Evolutionary conservation across 2,329 filamentous ascomycete genomes (phyloP).

Genomic region (Phialocephala subalpina): DNA sequence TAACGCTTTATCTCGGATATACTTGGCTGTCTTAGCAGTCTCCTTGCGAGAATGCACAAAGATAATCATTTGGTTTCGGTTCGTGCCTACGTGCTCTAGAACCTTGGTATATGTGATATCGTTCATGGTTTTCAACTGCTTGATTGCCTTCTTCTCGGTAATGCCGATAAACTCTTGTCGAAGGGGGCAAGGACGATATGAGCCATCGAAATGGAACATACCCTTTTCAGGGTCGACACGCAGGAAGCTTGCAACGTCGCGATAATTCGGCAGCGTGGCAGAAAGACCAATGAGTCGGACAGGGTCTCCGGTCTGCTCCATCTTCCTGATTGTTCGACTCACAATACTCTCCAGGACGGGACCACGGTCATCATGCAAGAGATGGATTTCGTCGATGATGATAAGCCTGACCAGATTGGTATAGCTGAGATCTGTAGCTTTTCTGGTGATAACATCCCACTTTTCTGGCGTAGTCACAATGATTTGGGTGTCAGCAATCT

Average conservation of each 20-base stretch:
- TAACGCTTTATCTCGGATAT: slow-evolving; percentile 95
- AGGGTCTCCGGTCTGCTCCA: slow-evolving; percentile 92
- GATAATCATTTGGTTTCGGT: slow-evolving; percentile 97
- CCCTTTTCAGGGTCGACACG: slow-evolving; percentile 86
- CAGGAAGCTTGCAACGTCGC: slow-evolving; percentile 94
- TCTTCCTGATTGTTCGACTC: slow-evolving; percentile 89
- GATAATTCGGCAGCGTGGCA: slow-evolving; percentile 95
- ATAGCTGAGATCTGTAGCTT: slow-evolving; percentile 95
- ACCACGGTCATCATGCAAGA: slow-evolving; percentile 96
- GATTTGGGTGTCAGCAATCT: slow-evolving; percentile 96
- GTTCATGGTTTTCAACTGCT: slow-evolving; percentile 99
- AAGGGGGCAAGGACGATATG: slow-evolving; percentile 90
- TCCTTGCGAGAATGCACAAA: slow-evolving; percentile 99
- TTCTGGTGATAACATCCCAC: slow-evolving; percentile 98
- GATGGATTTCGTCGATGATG: slow-evolving; percentile 97
- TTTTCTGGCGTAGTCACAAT: slow-evolving; percentile 99
- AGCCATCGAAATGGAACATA: slow-evolving; percentile 95
- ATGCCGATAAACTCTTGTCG: slow-evolving; percentile 98
- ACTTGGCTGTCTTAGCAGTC: slow-evolving; percentile 95
- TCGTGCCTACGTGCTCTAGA: slow-evolving; percentile 91
- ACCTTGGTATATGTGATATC: slow-evolving; percentile 98
- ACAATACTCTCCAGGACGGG: slow-evolving; percentile 98
- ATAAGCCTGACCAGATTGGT: slow-evolving; percentile 96
- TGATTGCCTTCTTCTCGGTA: slow-evolving; percentile 97
- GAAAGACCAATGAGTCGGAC: slow-evolving; percentile 92